Conservation (phyloP, 2,329 filamentous ascomycete genomes). For the Pseudogymnoascus sp. region DNA sequence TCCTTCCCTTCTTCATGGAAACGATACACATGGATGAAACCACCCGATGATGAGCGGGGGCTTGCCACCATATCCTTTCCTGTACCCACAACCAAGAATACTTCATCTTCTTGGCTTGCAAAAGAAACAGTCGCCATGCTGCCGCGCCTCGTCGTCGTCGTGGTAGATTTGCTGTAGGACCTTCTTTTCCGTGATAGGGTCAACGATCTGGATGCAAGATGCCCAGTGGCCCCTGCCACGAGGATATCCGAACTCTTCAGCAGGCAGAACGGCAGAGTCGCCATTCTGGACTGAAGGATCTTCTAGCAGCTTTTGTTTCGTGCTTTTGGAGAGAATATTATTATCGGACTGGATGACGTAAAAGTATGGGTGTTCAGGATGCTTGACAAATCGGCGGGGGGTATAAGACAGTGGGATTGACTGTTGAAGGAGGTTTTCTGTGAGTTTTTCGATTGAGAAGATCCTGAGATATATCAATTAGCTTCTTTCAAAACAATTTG, state of each 20-base stretch:
- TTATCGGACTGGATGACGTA: constrained; percentile 94
- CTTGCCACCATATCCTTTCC: constrained; percentile 81
- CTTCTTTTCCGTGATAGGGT: constrained; percentile 67
- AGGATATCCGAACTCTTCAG: constrained; percentile 84
- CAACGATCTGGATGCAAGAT: constrained; percentile 88
- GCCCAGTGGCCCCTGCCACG: constrained; percentile 83
- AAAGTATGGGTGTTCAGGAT: constrained; percentile 82
- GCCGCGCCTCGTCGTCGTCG: constrained; percentile 83
- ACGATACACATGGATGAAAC: constrained; percentile 87
- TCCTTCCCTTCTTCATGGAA: constrained; percentile 81
- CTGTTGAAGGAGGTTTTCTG: constrained; percentile 79
- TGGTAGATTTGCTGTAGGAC: constrained; percentile 76
- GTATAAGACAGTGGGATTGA: constrained; percentile 84
- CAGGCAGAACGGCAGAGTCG: constrained; percentile 62
- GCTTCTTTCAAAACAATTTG: constrained; percentile 12
- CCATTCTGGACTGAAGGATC: constrained; percentile 67
- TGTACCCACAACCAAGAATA: constrained; percentile 89
- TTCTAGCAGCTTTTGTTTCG: constrained; percentile 65
- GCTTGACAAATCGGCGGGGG: constrained; percentile 77
- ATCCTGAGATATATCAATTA: constrained; percentile 50
- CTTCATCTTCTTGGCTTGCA: constrained; percentile 79
- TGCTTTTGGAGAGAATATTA: constrained; percentile 77
- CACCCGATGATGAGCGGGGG: constrained; percentile 67
- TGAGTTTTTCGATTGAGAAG: constrained; percentile 81
- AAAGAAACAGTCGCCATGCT: constrained; percentile 82